Base-by-base conservation (phyloP, 2,329 filamentous ascomycete species). In the Dendryphion nanum region DNA sequence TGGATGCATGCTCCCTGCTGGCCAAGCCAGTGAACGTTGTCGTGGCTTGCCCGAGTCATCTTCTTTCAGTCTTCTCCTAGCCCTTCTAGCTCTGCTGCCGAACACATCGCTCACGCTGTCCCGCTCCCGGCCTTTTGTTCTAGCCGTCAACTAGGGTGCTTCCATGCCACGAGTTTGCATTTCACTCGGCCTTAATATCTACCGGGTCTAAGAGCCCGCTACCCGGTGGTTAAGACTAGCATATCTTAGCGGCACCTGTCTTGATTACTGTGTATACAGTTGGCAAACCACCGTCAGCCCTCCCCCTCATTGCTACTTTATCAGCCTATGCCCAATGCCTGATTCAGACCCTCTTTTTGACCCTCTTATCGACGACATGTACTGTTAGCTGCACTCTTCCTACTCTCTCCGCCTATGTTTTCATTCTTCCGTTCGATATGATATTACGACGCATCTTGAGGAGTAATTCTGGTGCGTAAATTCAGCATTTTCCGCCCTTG, bases 291-390 rank as follows among this genome's bases (percentile, higher is more conserved):
- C 19, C 41, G 29, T 51, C 42, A 45, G 45, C 40, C 45, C 36
- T 31, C 32, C 18, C 24, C 36, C 36, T 40, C 21, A 37, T 41
- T 39, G 26, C 26, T 61, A 60, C 56, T 58, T 59, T 50, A 56
- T 46, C 38, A 41, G 28, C 42, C 31, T 43, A 35, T 37, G 33
- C 46, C 51, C 48, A 38, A 28, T 26, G 33, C 16, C n/a, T 16
- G 24, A 45, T 38, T 33, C 15, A 26, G 39, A 40, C 36, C 28
- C 13, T 29, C 17, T 18, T 35, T 41, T 44, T 21, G 21, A 44
- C 34, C 32, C 30, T 32, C 26, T 30, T 40, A 12, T 19, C n/a
- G n/a, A n/a, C n/a, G n/a, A n/a, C n/a, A n/a, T n/a, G n/a, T n/a
- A n/a, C n/a, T n/a, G n/a, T n/a, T n/a, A n/a, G n/a, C 32, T 32